These are phyloP conservation scores for Osmanthus fragrans DNA, from an alignment of 257 asterid genomes.

Conservation along the genomic window DNA sequence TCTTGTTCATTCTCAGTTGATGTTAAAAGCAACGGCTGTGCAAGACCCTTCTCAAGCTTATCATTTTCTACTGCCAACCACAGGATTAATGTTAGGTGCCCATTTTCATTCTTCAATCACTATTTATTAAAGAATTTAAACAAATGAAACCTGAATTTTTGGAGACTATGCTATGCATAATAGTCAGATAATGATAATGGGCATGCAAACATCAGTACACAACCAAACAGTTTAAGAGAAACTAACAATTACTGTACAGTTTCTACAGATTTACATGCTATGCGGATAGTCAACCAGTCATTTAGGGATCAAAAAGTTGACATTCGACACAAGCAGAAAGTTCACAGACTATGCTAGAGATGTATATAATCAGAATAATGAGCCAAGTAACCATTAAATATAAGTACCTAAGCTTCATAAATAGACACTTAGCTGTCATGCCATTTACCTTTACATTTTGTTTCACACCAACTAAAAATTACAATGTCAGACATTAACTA, in stretches of 20 bases:
- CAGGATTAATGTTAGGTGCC: slow-evolving; percentile 23
- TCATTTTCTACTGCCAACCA: slow-evolving; percentile 47
- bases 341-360: background rate
- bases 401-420: background rate
- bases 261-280: background rate
- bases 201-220: too few relatives aligned
- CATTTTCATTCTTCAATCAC: background rate
- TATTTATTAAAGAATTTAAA: background rate
- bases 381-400: background rate
- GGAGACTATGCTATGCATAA: background rate
- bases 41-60: slow-evolving; percentile 78
- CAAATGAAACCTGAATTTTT: background rate
- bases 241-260: background rate
- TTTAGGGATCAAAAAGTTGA: background rate
- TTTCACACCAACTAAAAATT: background rate
- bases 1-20: slow-evolving; percentile 50
- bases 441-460: background rate
- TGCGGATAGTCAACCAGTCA: background rate
- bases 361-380: background rate
- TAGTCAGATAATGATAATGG: background rate
- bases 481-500: background rate
- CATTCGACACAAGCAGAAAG: background rate
- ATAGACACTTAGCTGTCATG: background rate
- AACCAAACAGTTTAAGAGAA: too few relatives aligned
- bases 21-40: slow-evolving; percentile 66